These are phyloP conservation scores for Neospora caninum DNA, from an alignment of 169 alveolate genomes.

Conservation along the genomic window DNA sequence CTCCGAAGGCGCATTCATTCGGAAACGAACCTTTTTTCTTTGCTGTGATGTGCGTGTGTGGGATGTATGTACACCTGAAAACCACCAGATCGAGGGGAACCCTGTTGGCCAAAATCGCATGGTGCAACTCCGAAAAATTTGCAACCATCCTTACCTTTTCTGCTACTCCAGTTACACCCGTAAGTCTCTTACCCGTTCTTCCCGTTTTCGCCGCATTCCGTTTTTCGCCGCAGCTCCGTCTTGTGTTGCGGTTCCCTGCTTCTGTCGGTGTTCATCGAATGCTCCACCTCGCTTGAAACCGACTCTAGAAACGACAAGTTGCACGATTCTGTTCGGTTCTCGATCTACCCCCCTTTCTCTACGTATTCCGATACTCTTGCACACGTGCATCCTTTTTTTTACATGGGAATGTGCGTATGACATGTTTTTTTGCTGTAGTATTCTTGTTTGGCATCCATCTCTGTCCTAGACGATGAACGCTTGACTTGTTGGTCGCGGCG, in stretches of 20 bases:
- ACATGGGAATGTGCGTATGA: too few species aligned
- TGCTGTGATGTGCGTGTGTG: not conserved
- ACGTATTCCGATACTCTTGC: too few species aligned
- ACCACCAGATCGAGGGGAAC: slow-evolving; percentile 74
- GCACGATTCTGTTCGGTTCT: too few species aligned
- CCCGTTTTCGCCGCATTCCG: not conserved
- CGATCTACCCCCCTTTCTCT: too few species aligned
- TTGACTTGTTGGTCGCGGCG: not conserved
- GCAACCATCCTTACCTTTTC: slow-evolving; percentile 95
- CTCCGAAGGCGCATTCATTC: too few species aligned
- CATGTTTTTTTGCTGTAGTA: too few species aligned
- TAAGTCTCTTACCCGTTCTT: not conserved
- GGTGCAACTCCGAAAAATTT: slow-evolving; percentile 92
- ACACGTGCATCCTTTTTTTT: too few species aligned
- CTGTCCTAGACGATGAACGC: too few species aligned
- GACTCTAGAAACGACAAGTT: too few species aligned
- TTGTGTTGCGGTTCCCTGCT: not conserved
- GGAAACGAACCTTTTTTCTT: not conserved
- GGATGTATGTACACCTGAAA: slow-evolving; percentile 17
- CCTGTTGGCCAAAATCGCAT: slow-evolving; percentile 84
- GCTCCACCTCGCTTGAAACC: too few species aligned
- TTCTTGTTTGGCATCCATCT: too few species aligned
- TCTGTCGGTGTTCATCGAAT: not conserved
- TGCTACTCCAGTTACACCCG: slow-evolving; percentile 82
- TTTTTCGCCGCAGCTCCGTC: not conserved